These are phyloP conservation scores for Alternaria sp. DNA, from an alignment of 2,329 filamentous ascomycete species.

Conservation along the genomic window DNA sequence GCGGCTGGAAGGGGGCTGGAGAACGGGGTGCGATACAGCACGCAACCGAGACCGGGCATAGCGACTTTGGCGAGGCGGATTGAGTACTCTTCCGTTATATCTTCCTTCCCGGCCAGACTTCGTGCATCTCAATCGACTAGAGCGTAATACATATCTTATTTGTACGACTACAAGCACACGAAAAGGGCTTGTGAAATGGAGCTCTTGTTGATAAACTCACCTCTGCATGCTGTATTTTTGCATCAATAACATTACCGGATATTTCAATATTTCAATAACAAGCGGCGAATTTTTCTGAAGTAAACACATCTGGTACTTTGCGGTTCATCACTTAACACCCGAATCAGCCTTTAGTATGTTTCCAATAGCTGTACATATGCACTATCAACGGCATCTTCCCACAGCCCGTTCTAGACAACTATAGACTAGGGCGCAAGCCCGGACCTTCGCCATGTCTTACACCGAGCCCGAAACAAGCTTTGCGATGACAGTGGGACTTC, in stretches of 20 bases:
- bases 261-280: too few relatives aligned
- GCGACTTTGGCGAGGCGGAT: constrained; percentile 46
- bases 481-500: background rate
- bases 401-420: background rate
- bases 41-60: constrained; percentile 64
- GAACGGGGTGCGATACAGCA: constrained; percentile 70
- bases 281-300: background rate
- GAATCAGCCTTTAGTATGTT: too few relatives aligned
- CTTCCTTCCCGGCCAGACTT: background rate
- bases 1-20: constrained; percentile 73
- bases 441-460: background rate
- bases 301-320: background rate
- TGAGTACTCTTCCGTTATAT: constrained; percentile 6
- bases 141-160: background rate
- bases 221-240: background rate
- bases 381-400: background rate
- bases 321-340: too few relatives aligned
- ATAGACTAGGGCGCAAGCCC: background rate
- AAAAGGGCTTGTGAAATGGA: background rate
- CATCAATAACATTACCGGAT: background rate
- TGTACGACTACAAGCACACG: background rate
- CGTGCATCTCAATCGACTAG: background rate
- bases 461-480: background rate
- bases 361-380: too few relatives aligned
- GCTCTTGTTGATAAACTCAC: background rate